Evolutionary conservation across 2,329 filamentous ascomycete genomes (phyloP).

Genomic region (Botryosphaeria dothidea): DNA sequence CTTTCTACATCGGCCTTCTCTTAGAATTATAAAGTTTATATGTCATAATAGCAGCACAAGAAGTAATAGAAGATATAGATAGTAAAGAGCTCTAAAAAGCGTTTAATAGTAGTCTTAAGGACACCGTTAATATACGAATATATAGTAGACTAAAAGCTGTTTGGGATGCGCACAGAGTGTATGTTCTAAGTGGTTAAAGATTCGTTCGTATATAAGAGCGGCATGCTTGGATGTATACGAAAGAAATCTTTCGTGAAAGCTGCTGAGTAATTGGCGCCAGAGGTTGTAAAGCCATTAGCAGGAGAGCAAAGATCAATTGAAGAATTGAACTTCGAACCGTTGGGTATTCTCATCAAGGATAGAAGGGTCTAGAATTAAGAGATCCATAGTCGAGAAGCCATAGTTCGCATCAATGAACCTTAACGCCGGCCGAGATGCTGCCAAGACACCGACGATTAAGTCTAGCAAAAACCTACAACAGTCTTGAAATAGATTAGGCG

Average conservation of each 20-base stretch:
- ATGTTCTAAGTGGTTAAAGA: constrained; percentile 23
- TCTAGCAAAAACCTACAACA: too few relatives aligned
- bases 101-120: not conserved
- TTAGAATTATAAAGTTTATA: too few relatives aligned
- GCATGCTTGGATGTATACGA: constrained; percentile 25
- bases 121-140: not conserved
- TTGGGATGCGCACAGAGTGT: constrained; percentile 21
- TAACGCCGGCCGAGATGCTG: too few relatives aligned
- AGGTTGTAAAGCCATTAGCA: not conserved
- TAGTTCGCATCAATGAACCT: not conserved
- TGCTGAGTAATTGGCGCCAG: constrained; percentile 22
- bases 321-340: not conserved
- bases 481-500: too few relatives aligned
- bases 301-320: not conserved
- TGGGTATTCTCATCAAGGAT: not conserved
- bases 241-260: too few relatives aligned
- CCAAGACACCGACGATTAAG: too few relatives aligned
- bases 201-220: constrained; percentile 25
- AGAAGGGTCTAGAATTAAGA: not conserved
- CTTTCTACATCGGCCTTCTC: too few relatives aligned
- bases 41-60: not conserved
- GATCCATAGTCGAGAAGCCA: not conserved
- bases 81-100: not conserved
- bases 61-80: not conserved
- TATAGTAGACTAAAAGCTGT: not conserved